These are phyloP conservation scores for Starmerella gropengiesseri DNA, from an alignment of 805 yeast species.

Conservation along the genomic window DNA sequence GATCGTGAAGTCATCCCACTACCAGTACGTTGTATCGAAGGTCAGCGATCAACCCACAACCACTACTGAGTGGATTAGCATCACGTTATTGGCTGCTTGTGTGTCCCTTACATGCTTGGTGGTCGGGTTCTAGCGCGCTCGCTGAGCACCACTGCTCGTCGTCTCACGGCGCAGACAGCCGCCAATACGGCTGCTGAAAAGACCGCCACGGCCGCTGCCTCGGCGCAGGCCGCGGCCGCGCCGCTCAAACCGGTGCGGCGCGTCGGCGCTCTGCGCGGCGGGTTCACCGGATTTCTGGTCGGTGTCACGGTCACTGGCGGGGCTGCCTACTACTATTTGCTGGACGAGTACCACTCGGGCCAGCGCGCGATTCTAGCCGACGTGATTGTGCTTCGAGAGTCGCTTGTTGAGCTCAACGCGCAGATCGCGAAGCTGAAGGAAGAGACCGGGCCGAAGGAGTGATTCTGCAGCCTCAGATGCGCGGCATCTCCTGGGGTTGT, in stretches of 20 bases:
- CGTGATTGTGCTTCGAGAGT: slow-evolving; percentile 56
- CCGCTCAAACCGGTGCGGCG: slow-evolving; percentile 14
- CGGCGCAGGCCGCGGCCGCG: slow-evolving; percentile 1
- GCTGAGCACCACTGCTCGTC: slow-evolving; percentile 5
- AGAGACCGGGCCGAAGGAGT: slow-evolving; percentile 12
- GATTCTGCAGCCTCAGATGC: neutral
- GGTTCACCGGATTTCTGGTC: slow-evolving; percentile 62
- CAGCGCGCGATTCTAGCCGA: slow-evolving; percentile 66
- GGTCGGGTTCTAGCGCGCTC: slow-evolving; percentile 3
- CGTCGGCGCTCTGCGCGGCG: slow-evolving; percentile 26
- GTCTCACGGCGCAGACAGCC: neutral
- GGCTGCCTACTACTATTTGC: slow-evolving; percentile 63
- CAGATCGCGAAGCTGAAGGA: slow-evolving; percentile 54
- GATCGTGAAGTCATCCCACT: too few species aligned
- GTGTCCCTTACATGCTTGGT: neutral
- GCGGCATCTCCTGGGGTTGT: neutral
- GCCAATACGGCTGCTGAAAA: neutral
- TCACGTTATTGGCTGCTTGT: slow-evolving; percentile 6
- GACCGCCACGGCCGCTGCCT: neutral
- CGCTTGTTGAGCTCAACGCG: slow-evolving; percentile 55
- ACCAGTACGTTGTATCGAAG: too few species aligned
- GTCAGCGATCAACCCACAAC: too few species aligned
- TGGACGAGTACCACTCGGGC: slow-evolving; percentile 67
- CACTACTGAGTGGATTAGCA: too few species aligned
- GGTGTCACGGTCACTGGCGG: slow-evolving; percentile 69